Percentiles rank a stretch among this genome's conserved stretches.
phyloP scores from a whole-genome alignment of 805 yeast genomes.

The Hanseniaspora thailandica region DNA sequence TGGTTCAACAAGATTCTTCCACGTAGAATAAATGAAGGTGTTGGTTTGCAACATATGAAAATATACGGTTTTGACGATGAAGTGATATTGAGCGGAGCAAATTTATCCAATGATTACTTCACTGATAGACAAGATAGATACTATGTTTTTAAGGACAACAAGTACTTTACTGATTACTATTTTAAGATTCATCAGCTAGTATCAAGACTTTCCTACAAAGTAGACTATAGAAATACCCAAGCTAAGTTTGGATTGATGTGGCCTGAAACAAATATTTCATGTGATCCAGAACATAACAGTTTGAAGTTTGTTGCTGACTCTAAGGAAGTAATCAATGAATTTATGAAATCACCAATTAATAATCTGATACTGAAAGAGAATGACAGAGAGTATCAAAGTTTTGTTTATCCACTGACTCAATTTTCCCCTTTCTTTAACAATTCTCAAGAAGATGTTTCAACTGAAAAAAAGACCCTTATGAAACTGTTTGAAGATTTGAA shows the following conservation, averaged over 20 bases:
- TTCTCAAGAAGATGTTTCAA: slow-evolving; percentile 42
- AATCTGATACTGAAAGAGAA: slow-evolving; percentile 3
- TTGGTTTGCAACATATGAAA: slow-evolving; percentile 94
- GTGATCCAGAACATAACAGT: slow-evolving; percentile 52
- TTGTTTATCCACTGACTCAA: slow-evolving; percentile 84
- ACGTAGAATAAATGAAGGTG: slow-evolving; percentile 74
- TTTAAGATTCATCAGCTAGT: slow-evolving; percentile 57
- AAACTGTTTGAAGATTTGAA: slow-evolving; percentile 40
- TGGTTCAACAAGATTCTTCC: slow-evolving; percentile 57
- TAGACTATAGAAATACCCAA: slow-evolving; percentile 35
- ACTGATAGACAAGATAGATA: slow-evolving; percentile 92
- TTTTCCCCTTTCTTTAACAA: slow-evolving; percentile 62
- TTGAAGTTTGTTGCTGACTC: slow-evolving; percentile 45
- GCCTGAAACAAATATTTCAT: slow-evolving; percentile 57
- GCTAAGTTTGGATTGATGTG: slow-evolving; percentile 52
- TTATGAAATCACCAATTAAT: slow-evolving; percentile 35
- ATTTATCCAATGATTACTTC: slow-evolving; percentile 81
- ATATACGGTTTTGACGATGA: slow-evolving; percentile 90
- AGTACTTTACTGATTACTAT: slow-evolving; percentile 57
- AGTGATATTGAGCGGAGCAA: slow-evolving; percentile 80
- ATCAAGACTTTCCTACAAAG: slow-evolving; percentile 56
- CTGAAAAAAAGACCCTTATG: slow-evolving; percentile 66
- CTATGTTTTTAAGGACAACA: slow-evolving; percentile 48
- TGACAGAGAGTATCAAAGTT: slow-evolving; percentile 36
- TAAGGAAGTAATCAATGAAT: slow-evolving; percentile 43